These are phyloP conservation scores for Puya raimondii DNA, from an alignment of 176 grass and related monocot species.

Conservation along the genomic window DNA sequence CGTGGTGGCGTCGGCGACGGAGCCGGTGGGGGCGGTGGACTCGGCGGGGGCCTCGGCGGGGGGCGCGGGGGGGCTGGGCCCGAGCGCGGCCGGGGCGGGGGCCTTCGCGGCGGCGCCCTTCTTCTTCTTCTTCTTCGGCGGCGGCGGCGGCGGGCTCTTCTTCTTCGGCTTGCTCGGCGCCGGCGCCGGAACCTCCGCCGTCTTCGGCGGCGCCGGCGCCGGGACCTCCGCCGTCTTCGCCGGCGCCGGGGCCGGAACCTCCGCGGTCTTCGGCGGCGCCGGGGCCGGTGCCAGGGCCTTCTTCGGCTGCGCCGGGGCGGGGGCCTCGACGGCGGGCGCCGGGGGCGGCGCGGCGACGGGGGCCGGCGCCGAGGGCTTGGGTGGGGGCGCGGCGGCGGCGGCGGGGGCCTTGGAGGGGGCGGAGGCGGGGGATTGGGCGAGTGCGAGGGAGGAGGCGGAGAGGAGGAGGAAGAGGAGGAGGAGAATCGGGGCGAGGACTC, in stretches of 20 bases:
- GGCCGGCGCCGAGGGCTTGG: constrained; percentile 20
- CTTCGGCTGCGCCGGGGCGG: constrained; percentile 33
- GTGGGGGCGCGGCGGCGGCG: constrained; percentile 21
- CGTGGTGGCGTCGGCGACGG: constrained; percentile 21
- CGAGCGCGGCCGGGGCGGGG: constrained; percentile 27
- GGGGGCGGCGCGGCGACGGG: neutral
- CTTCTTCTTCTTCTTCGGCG: constrained; percentile 48
- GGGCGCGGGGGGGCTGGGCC: constrained; percentile 10
- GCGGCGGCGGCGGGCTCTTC: constrained; percentile 28
- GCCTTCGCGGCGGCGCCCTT: constrained; percentile 34
- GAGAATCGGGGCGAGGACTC: constrained; percentile 9
- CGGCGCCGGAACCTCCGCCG: constrained; percentile 18
- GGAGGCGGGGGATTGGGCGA: constrained; percentile 12
- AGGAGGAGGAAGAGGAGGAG: neutral
- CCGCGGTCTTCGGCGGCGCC: constrained; percentile 33
- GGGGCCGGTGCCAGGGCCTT: constrained; percentile 32
- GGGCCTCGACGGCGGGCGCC: constrained; percentile 1
- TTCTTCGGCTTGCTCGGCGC: constrained; percentile 34
- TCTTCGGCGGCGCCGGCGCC: constrained; percentile 31
- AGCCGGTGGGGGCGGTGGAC: constrained; percentile 22
- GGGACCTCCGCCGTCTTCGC: constrained; percentile 14
- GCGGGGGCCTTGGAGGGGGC: neutral
- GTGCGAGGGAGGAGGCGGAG: too few species aligned
- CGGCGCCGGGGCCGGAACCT: constrained; percentile 39
- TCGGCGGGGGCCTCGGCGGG: constrained; percentile 10